Conservation (phyloP, 2,329 filamentous ascomycete species). For the Neopestalotiopsis rosae region DNA sequence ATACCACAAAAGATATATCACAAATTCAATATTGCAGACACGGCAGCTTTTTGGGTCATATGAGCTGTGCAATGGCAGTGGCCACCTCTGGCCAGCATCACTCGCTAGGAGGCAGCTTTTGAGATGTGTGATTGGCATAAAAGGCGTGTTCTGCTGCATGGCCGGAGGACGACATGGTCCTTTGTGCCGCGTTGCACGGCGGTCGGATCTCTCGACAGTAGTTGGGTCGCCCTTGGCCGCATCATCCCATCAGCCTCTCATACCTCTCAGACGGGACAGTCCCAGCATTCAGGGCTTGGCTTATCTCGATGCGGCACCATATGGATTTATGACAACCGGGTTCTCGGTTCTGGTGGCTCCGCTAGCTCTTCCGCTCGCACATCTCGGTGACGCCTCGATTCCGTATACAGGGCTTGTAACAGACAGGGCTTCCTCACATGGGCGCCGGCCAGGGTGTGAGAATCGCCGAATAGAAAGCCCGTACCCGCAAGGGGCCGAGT, state of each 20-base stretch:
- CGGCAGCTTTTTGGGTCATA: constrained; percentile 16
- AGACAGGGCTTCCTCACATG: background rate
- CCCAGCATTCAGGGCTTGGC: constrained; percentile 18
- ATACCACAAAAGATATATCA: constrained; percentile 15
- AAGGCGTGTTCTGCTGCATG: constrained; percentile 26
- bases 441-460: background rate
- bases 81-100: constrained; percentile 17
- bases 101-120: constrained; percentile 24
- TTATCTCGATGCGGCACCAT: constrained; percentile 32
- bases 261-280: constrained; percentile 17
- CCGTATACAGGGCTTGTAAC: background rate
- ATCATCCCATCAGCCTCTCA: constrained; percentile 14
- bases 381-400: constrained; percentile 13
- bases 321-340: constrained; percentile 12
- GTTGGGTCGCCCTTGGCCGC: constrained; percentile 13
- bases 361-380: constrained; percentile 4
- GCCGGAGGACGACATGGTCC: constrained; percentile 28
- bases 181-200: constrained; percentile 34
- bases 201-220: constrained; percentile 29
- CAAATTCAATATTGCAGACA: constrained; percentile 15
- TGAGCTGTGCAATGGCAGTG: constrained; percentile 19
- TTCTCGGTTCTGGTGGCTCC: constrained; percentile 19
- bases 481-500: constrained; percentile 19
- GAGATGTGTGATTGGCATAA: constrained; percentile 29
- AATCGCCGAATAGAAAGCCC: constrained; percentile 16